Evolutionary conservation across 441 rosid species (phyloP), one percentile per base, ranked within the genome.

Genomic region (Adansonia grandidieri): DNA sequence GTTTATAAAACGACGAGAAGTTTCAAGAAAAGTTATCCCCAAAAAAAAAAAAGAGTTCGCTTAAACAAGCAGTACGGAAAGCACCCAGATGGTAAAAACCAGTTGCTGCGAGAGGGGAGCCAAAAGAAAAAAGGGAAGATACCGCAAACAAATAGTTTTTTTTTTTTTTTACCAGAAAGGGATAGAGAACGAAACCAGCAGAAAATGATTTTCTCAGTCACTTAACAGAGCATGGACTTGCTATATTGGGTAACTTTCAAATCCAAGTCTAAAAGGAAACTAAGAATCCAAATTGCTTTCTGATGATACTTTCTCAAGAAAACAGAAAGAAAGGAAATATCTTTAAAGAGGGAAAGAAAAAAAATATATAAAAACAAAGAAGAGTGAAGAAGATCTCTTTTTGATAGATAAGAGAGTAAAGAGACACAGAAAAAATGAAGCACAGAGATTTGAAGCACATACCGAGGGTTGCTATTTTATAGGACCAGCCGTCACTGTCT

Each of bases 21-120:
- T 85, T 87, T 87, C 90, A 81, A 82, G 79, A 88, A 86, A 91
- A 87, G 90, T 76, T 50, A 63, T 15, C 47, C 79, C 75, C 70
- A 77, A 70, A 77, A 67, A 17, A 50, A 76, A 65, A 77, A 61
- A 77, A 32, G 57, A 3, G 40, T 32, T 32, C 22, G 73, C 66
- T 63, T 10, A 54, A 76, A 63, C 53, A 64, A 64, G 32, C 65
- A 70, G 77, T 57, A 70, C 65, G 74, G 80, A 71, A 54, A 51
- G 71, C 71, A 56, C 76, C 20, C 71, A 71, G 51, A 66, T 17
- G 78, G 48, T 45, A 42, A 58, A 71, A 40, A 7, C 4, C 40
- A 82, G 67, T 76, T 37, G 67, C 5, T 13, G 42, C n/a, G 54
- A 44, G 17, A 37, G 7, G 20, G 40, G 44, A 37, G 56, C 56